Evolutionary conservation across 306 rosid genomes (phyloP).

Genomic region (Vigna reflexopilosa): DNA sequence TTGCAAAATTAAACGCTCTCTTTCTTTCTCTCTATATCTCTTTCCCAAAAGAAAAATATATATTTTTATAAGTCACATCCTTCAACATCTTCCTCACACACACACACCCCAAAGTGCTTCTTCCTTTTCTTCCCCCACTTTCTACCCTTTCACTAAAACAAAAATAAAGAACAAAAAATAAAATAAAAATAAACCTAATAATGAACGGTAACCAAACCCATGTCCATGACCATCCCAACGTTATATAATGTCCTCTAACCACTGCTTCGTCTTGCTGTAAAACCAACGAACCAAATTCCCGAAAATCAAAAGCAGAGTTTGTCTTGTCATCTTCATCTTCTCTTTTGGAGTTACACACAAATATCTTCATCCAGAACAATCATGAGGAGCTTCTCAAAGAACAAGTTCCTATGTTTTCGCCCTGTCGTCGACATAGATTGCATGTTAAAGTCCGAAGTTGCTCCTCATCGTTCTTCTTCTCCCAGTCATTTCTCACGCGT

Average conservation of each 20-base stretch:
- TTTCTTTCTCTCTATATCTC: not conserved
- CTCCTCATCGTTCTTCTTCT: conserved; percentile 28
- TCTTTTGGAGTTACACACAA: not conserved
- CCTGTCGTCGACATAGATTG: conserved; percentile 68
- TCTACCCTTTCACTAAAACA: conserved; percentile 21
- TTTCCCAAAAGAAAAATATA: conserved; percentile 27
- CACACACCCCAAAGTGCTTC: conserved; percentile 28
- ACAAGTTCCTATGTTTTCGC: conserved; percentile 74
- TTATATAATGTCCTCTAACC: conserved; percentile 20
- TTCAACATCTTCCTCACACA: conserved; percentile 36
- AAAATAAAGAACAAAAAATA: not conserved
- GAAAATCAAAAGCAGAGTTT: conserved; percentile 20
- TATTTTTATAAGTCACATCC: not conserved
- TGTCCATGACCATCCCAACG: not conserved
- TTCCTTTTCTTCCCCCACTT: conserved; percentile 33
- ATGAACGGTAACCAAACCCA: not conserved
- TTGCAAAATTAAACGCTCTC: not conserved
- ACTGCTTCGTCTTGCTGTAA: conserved; percentile 1
- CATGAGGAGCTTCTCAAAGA: conserved; percentile 64
- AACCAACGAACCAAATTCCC: not conserved
- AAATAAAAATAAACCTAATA: not conserved
- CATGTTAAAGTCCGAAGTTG: conserved; percentile 47
- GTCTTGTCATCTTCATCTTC: conserved; percentile 11
- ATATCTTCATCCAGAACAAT: conserved; percentile 5
- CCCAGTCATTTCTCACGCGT: conserved; percentile 29